Percentiles rank a stretch among this genome's conserved stretches.
Evolutionary conservation across 352 stramenopile genomes (phyloP).

Genomic region (Globisporangium orthogonon): DNA sequence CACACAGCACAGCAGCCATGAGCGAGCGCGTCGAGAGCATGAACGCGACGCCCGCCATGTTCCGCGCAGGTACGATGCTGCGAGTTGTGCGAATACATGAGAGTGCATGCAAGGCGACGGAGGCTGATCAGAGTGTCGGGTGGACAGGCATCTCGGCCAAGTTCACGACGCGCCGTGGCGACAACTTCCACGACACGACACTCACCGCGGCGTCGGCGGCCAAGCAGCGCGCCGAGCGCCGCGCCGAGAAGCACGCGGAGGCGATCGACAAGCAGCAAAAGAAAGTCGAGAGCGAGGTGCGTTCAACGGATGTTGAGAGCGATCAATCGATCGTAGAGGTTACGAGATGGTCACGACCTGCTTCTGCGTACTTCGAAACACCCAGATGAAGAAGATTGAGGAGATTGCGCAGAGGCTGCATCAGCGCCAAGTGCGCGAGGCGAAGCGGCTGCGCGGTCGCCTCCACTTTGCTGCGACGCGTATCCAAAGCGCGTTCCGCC

Average conservation of each 20-base stretch:
- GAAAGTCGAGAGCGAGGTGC: constrained; percentile 72
- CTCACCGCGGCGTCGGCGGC: constrained; percentile 62
- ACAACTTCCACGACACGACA: constrained; percentile 72
- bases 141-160: constrained; percentile 69
- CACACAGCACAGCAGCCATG: background rate
- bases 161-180: constrained; percentile 66
- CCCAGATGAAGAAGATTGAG: constrained; percentile 73
- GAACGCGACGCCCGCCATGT: constrained; percentile 14
- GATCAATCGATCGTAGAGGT: too few relatives aligned
- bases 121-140: too few relatives aligned
- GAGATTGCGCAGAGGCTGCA: constrained; percentile 62
- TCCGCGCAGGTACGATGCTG: constrained; percentile 13
- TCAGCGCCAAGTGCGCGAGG: constrained; percentile 59
- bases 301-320: background rate
- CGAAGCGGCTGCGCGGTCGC: constrained; percentile 47
- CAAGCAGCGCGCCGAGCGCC: constrained; percentile 55
- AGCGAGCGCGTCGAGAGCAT: constrained; percentile 15
- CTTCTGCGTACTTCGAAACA: background rate
- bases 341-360: background rate
- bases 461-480: constrained; percentile 39
- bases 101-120: too few relatives aligned
- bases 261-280: constrained; percentile 75
- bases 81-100: background rate
- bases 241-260: constrained; percentile 51
- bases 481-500: constrained; percentile 43